Conservation (phyloP, 139 green algal species). For the Zygnema circumcarinatum region DNA sequence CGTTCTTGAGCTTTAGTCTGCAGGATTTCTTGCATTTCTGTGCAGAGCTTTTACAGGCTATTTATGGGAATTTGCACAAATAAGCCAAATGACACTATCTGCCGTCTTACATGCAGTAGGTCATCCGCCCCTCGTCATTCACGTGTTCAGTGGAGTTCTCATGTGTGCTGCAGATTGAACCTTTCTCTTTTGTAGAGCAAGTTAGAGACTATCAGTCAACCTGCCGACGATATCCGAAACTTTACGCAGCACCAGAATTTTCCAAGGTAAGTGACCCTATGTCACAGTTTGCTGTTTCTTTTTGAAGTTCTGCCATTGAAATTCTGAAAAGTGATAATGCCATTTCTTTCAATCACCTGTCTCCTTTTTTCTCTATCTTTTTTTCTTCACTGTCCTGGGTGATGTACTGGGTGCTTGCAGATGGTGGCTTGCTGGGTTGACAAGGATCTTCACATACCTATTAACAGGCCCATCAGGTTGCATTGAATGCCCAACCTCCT, state of each 20-base stretch:
- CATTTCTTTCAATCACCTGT: not conserved
- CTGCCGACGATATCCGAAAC: conserved; percentile 36
- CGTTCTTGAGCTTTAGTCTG: too few relatives aligned
- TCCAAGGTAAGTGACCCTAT: conserved; percentile 40
- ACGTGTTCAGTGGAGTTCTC: too few relatives aligned
- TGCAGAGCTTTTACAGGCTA: too few relatives aligned
- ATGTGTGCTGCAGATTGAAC: conserved; percentile 42
- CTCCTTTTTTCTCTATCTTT: not conserved
- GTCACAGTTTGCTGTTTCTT: too few relatives aligned
- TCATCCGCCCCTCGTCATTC: too few relatives aligned
- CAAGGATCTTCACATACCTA: conserved; percentile 26
- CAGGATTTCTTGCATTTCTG: too few relatives aligned
- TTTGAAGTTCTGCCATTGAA: too few relatives aligned
- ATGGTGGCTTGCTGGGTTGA: conserved; percentile 44
- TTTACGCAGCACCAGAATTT: conserved; percentile 45
- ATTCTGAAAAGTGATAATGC: too few relatives aligned
- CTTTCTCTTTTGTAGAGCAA: conserved; percentile 40
- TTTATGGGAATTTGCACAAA: too few relatives aligned
- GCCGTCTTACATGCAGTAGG: too few relatives aligned
- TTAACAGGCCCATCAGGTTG: conserved; percentile 16
- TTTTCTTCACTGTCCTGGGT: not conserved
- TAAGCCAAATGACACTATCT: too few relatives aligned
- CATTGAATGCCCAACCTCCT: not conserved
- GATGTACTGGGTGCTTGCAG: not conserved
- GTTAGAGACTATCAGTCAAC: conserved; percentile 49